Evolutionary conservation across 2,329 filamentous ascomycete genomes (phyloP).

Genomic region (Scedosporium aurantiacum): DNA sequence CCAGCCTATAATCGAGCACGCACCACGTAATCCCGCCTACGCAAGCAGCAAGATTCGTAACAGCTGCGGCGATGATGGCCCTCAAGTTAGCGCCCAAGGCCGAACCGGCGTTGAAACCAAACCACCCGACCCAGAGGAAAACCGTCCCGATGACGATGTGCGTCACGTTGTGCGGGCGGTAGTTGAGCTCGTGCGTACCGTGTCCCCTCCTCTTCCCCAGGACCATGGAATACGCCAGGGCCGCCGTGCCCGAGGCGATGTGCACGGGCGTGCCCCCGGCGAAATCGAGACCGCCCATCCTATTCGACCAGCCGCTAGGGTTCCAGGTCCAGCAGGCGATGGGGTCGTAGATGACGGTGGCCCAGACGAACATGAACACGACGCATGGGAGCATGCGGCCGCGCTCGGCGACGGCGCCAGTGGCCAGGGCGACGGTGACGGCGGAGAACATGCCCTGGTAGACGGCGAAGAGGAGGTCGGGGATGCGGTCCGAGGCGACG

Average conservation of each 20-base stretch:
- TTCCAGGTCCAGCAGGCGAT: conserved; percentile 98
- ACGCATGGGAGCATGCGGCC: conserved; percentile 81
- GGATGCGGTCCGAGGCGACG: conserved; percentile 60
- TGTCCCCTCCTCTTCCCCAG: conserved; percentile 77
- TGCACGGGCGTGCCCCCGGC: conserved; percentile 86
- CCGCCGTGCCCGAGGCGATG: conserved; percentile 71
- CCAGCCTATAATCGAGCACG: conserved; percentile 75
- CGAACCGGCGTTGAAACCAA: conserved; percentile 85
- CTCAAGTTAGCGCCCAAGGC: conserved; percentile 73
- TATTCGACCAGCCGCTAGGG: conserved; percentile 64
- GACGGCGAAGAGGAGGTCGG: conserved; percentile 74
- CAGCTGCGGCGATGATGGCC: conserved; percentile 74
- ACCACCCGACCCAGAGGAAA: conserved; percentile 93
- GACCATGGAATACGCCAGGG: conserved; percentile 84
- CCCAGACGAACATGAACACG: conserved; percentile 89
- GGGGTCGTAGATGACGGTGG: conserved; percentile 80
- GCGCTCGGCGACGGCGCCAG: conserved; percentile 76
- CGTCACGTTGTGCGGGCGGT: conserved; percentile 84
- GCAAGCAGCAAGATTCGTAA: conserved; percentile 76
- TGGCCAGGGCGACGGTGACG: conserved; percentile 75
- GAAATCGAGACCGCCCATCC: conserved; percentile 75
- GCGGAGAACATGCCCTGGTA: conserved; percentile 85
- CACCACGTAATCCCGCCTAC: conserved; percentile 85
- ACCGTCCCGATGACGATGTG: conserved; percentile 88
- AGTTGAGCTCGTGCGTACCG: conserved; percentile 80